phyloP scores from a whole-genome alignment of 225 moss, liverwort and hornwort species.

The Asterella californica region DNA sequence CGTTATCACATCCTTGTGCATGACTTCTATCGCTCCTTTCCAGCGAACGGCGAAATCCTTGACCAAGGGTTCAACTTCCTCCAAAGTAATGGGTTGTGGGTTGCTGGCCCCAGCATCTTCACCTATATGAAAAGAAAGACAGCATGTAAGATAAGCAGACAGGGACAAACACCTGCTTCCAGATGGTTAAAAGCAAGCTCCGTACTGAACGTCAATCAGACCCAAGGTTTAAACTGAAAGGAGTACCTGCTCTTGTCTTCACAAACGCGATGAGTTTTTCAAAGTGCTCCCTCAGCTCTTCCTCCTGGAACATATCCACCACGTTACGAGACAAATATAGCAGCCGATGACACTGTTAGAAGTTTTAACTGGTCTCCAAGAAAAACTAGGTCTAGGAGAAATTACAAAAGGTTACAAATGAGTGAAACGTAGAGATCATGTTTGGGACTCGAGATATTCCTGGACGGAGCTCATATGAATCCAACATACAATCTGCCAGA shows the following conservation, averaged over 20 bases:
- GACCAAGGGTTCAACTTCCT: slow-evolving; percentile 91
- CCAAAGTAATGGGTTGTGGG: slow-evolving; percentile 71
- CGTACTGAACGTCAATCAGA: not conserved
- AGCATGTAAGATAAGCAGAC: not conserved
- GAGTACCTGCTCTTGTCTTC: slow-evolving; percentile 92
- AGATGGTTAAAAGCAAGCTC: not conserved
- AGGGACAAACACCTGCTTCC: not conserved
- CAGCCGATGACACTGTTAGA: not conserved
- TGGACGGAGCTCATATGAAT: not conserved
- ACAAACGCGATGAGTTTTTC: slow-evolving; percentile 90
- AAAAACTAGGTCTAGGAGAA: not conserved
- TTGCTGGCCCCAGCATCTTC: slow-evolving; percentile 74
- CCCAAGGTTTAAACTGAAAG: not conserved
- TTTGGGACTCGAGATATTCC: not conserved
- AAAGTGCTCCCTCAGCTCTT: slow-evolving; percentile 94
- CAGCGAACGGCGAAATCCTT: slow-evolving; percentile 93
- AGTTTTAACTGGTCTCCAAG: not conserved
- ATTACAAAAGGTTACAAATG: not conserved
- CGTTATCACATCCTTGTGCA: slow-evolving; percentile 99
- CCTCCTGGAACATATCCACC: slow-evolving; percentile 94
- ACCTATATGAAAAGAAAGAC: slow-evolving; percentile 33
- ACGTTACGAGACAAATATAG: too few relatives aligned
- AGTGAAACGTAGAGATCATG: not conserved
- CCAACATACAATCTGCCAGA: not conserved
- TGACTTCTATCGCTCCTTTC: slow-evolving; percentile 96